These are phyloP conservation scores for Echeveria elegans DNA, from an alignment of 164 flowering plant species.

Conservation along the genomic window DNA sequence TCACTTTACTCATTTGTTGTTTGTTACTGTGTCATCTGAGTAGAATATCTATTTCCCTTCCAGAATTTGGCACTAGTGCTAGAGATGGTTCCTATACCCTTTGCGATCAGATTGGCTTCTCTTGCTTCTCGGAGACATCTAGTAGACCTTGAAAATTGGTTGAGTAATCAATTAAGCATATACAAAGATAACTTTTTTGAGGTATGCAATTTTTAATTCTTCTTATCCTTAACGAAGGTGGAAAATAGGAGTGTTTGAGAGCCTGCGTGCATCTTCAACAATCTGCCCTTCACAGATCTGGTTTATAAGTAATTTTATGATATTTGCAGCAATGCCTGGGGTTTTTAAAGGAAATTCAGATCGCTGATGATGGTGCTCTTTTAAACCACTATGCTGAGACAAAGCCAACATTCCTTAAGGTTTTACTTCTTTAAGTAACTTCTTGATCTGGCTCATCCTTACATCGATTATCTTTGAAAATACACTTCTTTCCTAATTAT, in stretches of 20 bases:
- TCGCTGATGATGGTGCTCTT: slow-evolving; percentile 37
- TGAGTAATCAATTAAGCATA: slow-evolving; percentile 32
- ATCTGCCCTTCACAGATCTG: neutral
- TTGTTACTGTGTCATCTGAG: neutral
- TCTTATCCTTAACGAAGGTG: neutral
- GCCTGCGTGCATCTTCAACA: too few relatives aligned
- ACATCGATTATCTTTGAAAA: neutral
- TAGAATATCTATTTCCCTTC: neutral
- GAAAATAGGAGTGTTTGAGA: neutral
- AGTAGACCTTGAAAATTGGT: slow-evolving; percentile 54
- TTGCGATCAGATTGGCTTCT: slow-evolving; percentile 50
- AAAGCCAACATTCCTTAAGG: slow-evolving; percentile 58
- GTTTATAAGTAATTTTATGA: neutral
- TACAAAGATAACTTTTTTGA: slow-evolving; percentile 27
- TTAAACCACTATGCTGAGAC: slow-evolving; percentile 43
- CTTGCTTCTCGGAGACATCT: slow-evolving; percentile 44
- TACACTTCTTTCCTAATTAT: neutral
- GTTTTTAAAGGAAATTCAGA: slow-evolving; percentile 57
- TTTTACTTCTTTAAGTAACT: slow-evolving; percentile 12
- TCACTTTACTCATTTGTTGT: neutral
- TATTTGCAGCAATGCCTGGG: slow-evolving; percentile 69
- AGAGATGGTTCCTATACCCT: slow-evolving; percentile 41
- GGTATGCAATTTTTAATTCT: neutral
- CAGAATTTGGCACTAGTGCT: slow-evolving; percentile 47
- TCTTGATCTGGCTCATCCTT: neutral